These are phyloP conservation scores for Fusarium succisae DNA, from an alignment of 2,329 filamentous ascomycete species.

Conservation along the genomic window DNA sequence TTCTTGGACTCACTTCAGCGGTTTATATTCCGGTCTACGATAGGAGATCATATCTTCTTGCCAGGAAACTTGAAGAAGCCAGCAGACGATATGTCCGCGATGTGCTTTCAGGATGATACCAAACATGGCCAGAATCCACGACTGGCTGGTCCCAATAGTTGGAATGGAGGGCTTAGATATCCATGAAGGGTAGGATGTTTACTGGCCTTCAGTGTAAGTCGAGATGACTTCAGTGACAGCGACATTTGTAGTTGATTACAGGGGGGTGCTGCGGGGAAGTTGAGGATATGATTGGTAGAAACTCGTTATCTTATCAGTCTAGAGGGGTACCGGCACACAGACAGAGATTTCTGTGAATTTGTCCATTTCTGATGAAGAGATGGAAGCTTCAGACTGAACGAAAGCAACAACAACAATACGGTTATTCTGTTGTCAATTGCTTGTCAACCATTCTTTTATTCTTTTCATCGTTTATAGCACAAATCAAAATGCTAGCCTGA, in stretches of 20 bases:
- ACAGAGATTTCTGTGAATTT: slow-evolving; percentile 18
- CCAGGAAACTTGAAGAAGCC: background rate
- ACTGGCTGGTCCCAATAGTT: background rate
- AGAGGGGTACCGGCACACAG: slow-evolving; percentile 11
- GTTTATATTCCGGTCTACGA: background rate
- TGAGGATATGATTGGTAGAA: slow-evolving; percentile 8
- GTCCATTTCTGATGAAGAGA: background rate
- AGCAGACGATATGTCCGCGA: background rate
- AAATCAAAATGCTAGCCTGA: background rate
- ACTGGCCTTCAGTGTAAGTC: background rate
- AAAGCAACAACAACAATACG: no score
- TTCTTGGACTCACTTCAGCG: background rate
- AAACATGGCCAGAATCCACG: background rate
- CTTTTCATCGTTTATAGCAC: background rate
- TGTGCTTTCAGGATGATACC: background rate
- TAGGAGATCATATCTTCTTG: background rate
- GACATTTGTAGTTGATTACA: background rate
- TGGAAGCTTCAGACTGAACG: background rate
- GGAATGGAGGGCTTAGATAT: background rate
- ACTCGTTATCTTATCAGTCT: slow-evolving; percentile 17
- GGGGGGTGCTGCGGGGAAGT: background rate
- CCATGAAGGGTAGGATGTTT: background rate
- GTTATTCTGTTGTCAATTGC: background rate
- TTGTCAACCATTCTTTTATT: background rate
- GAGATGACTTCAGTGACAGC: background rate